A percentile compares a stretch with the other conserved stretches of the same genome.
Conservation (phyloP, 176 grass and related monocot genomes). For the Triticum turgidum region DNA sequence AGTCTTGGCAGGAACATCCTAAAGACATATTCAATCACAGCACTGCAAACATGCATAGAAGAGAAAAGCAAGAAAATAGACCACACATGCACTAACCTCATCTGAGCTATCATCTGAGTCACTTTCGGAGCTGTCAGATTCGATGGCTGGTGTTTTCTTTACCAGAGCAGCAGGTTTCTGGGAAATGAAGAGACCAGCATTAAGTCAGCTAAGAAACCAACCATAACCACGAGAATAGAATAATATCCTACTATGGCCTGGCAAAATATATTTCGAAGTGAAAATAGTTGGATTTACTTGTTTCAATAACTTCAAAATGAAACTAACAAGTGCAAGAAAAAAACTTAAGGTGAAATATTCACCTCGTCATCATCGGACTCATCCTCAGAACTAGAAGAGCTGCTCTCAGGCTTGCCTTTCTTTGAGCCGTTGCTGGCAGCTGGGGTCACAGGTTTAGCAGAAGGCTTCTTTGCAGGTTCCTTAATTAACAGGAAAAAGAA, state of each 20-base stretch:
- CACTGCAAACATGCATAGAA: no score
- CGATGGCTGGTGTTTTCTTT: slow-evolving; percentile 7
- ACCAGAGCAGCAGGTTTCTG: slow-evolving; percentile 38
- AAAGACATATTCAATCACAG: not conserved
- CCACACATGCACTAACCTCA: slow-evolving; percentile 11
- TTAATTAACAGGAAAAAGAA: slow-evolving; percentile 20
- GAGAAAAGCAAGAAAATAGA: no score
- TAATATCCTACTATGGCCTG: not conserved
- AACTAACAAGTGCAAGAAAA: not conserved
- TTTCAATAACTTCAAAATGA: not conserved
- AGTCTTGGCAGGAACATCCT: slow-evolving; percentile 1
- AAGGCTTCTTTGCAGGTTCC: slow-evolving; percentile 64
- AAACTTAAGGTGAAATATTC: not conserved
- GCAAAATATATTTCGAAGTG: not conserved
- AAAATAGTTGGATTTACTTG: not conserved
- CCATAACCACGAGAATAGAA: not conserved
- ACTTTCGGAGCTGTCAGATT: slow-evolving; percentile 43
- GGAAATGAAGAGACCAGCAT: not conserved
- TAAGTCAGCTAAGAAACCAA: not conserved
- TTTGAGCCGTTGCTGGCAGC: slow-evolving; percentile 40
- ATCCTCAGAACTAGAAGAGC: slow-evolving; percentile 43
- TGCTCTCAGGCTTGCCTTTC: slow-evolving; percentile 51
- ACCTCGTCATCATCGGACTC: slow-evolving; percentile 54
- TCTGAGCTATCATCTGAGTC: slow-evolving; percentile 44
- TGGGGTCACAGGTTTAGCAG: not conserved